Percentiles rank a stretch among this genome's conserved stretches.
phyloP scores from a whole-genome alignment of 345 rosid species.

The Gossypium anomalum region DNA sequence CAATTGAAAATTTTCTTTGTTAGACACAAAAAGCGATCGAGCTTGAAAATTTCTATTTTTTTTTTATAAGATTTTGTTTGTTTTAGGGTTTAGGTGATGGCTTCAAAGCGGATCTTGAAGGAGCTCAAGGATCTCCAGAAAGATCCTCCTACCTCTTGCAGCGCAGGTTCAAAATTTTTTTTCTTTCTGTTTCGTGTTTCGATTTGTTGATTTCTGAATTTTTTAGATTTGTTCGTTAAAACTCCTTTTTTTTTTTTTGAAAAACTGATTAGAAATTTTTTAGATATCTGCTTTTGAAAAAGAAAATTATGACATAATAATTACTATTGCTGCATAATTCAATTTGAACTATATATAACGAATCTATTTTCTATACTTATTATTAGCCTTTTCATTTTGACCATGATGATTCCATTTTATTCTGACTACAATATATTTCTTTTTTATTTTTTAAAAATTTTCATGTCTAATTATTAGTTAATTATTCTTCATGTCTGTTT shows the following conservation, averaged over 20 bases:
- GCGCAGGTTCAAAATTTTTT: conserved; percentile 53
- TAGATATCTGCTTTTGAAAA: not conserved
- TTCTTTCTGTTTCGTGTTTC: not conserved
- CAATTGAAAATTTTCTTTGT: not conserved
- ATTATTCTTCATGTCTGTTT: not conserved
- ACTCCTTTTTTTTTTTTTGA: no score
- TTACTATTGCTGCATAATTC: not conserved
- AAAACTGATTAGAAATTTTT: not conserved
- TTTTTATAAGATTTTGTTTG: not conserved
- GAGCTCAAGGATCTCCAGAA: conserved; percentile 52
- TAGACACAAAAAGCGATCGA: conserved; percentile 25
- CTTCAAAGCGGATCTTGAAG: conserved; percentile 8
- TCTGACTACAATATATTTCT: not conserved
- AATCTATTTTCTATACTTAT: not conserved
- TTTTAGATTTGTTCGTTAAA: not conserved
- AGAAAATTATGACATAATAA: not conserved
- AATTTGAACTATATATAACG: not conserved
- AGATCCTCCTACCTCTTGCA: conserved; percentile 81
- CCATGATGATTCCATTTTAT: not conserved
- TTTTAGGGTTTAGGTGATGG: conserved; percentile 27
- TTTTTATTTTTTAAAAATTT: not conserved
- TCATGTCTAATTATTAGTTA: not conserved
- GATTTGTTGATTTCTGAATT: not conserved
- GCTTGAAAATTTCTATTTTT: conserved; percentile 15
- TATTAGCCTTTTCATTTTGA: not conserved